Percentiles rank a stretch among this genome's conserved stretches.
Evolutionary conservation across 306 rosid species (phyloP).

Genomic region (Sindora glabra): DNA sequence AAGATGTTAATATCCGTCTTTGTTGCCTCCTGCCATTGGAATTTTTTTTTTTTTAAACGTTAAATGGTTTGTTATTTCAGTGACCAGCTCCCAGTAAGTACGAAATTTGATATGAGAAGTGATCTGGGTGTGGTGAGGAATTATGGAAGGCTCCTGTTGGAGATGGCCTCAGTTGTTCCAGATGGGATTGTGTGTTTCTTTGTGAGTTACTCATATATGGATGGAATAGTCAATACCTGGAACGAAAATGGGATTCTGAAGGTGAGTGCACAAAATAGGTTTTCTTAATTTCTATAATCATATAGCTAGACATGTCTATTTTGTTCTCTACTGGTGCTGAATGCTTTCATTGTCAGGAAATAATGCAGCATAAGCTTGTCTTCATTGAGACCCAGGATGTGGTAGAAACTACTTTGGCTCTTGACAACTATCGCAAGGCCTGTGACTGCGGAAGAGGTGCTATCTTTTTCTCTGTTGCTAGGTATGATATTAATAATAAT

Average conservation of each 20-base stretch:
- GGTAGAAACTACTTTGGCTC: conserved; percentile 94
- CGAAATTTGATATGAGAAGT: conserved; percentile 97
- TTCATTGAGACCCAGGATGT: conserved; percentile 94
- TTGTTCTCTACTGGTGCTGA: conserved; percentile 12
- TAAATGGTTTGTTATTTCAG: conserved; percentile 40
- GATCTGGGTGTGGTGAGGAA: conserved; percentile 92
- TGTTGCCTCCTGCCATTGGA: not conserved
- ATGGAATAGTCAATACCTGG: conserved; percentile 89
- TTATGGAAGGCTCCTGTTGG: conserved; percentile 88
- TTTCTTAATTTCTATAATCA: conserved; percentile 2
- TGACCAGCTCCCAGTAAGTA: conserved; percentile 94
- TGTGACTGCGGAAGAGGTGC: conserved; percentile 99
- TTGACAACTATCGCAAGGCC: conserved; percentile 90
- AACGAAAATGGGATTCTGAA: conserved; percentile 85
- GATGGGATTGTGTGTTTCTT: conserved; percentile 93
- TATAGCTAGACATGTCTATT: not conserved
- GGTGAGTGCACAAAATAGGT: conserved; percentile 32
- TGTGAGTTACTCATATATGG: conserved; percentile 95
- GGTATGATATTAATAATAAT: conserved; percentile 29
- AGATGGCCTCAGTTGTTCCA: conserved; percentile 95
- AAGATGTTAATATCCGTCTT: not conserved
- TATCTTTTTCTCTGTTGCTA: conserved; percentile 90
- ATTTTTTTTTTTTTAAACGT: not conserved
- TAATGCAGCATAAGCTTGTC: conserved; percentile 95
- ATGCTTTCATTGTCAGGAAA: conserved; percentile 49